Evolutionary conservation across 2,329 filamentous ascomycete genomes (phyloP), one percentile per base, ranked within the genome.

Genomic region (Colletotrichum sublineola): DNA sequence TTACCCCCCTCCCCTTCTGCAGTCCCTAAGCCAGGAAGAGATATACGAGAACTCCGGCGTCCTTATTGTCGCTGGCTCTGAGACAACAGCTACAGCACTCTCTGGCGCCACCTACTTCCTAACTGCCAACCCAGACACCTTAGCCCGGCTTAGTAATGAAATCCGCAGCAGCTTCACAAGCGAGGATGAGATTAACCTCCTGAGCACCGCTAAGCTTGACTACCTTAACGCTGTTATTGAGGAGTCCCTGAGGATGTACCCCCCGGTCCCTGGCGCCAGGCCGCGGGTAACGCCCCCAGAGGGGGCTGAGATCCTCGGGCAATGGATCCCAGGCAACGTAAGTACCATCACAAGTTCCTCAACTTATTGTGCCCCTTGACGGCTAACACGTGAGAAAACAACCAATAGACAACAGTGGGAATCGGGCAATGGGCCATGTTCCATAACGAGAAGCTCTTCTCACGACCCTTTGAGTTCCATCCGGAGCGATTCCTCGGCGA

Each of bases 361-460:
- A 7, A 12, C 40, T 12, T 46, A 18, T 18, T 7, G 42, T 11
- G 5, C 74, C 71, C 12, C 29, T 67, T 36, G n/a, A 1, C 7
- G 2, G 3, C n/a, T 63, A 11, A 63, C 61, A 4, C 15, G 24
- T 18, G 18, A 6, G 2, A 11, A 18, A 44, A 9, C 20, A 6
- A 1, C 44, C 24, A 24, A 24, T 7, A 86, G 84, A 86, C 82
- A 1, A 75, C 77, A 3, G 80, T 88, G 0, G 80, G 81, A 0
- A 79, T 87, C 1, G 81, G 82, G 55, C 85, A 87, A 44, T 86
- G 80, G 76, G 79, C 84, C 2, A 79, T 84, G n/a, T 84, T 84
- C 74, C 83, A 83, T 71, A 83, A 82, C 62, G 78, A 82, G 1
- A 75, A 78, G 12, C 80, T 86, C 74, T 89, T 87, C 76, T 79